phyloP scores from a whole-genome alignment of 2,329 filamentous ascomycete genomes.

The Aspergillus clavatus region DNA sequence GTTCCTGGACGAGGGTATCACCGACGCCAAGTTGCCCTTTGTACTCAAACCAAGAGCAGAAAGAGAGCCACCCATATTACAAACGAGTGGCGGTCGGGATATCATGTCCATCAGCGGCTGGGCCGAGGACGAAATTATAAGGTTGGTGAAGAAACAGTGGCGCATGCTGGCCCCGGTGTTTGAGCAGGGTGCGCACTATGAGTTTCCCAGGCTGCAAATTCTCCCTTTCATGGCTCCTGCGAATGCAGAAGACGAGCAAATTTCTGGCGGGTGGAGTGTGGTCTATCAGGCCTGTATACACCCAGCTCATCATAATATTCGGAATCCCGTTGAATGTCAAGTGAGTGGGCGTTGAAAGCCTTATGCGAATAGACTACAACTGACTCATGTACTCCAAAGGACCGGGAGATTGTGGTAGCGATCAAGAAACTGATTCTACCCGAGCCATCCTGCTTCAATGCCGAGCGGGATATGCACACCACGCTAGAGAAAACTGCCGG shows the following conservation, averaged over 20 bases:
- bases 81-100: neutral
- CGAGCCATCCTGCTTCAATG: neutral
- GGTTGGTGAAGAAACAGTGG: conserved; percentile 5
- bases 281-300: conserved; percentile 10
- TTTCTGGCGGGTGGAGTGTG: conserved; percentile 2
- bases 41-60: neutral
- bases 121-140: conserved; percentile 1
- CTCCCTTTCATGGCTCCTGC: conserved; percentile 3
- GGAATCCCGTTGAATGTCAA: neutral
- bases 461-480: neutral
- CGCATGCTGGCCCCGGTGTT: conserved; percentile 7
- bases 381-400: neutral
- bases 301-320: conserved; percentile 8
- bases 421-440: conserved; percentile 1
- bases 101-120: neutral
- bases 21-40: conserved; percentile 5
- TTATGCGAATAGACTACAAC: neutral
- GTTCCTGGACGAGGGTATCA: conserved; percentile 2
- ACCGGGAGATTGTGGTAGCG: conserved; percentile 1
- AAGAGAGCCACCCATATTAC: neutral
- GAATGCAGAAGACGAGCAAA: neutral
- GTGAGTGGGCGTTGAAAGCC: neutral
- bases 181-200: neutral
- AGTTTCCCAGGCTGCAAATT: conserved; percentile 1
- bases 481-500: neutral